Percentiles rank a stretch among this genome's conserved stretches.
Conservation (phyloP, 768 basidiomycete species). For the Termitomyces sp. region DNA sequence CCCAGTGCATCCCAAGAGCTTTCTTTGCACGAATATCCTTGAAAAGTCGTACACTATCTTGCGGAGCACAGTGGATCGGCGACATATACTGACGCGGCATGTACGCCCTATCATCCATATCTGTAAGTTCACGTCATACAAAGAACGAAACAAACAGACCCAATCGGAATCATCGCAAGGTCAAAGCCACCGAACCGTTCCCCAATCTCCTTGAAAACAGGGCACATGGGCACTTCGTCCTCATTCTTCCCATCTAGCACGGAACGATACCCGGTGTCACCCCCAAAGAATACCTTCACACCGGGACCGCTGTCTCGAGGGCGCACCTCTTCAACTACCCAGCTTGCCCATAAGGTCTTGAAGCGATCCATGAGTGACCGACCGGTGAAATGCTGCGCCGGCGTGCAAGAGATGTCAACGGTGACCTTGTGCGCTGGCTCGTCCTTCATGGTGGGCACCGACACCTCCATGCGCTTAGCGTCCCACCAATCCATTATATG, state of each 20-base stretch:
- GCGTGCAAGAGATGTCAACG: constrained; percentile 53
- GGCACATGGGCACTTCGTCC: constrained; percentile 54
- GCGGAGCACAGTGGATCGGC: constrained; percentile 59
- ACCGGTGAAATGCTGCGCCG: constrained; percentile 60
- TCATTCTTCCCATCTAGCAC: constrained; percentile 44
- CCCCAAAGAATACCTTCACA: constrained; percentile 54
- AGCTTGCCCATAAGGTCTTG: constrained; percentile 61
- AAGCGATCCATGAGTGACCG: constrained; percentile 45
- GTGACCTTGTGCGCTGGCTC: constrained; percentile 11
- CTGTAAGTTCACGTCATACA: neutral
- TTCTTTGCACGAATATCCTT: constrained; percentile 54
- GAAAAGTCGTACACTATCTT: constrained; percentile 66
- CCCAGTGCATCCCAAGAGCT: constrained; percentile 72
- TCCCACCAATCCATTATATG: constrained; percentile 69
- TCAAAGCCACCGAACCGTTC: constrained; percentile 58
- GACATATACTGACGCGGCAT: constrained; percentile 50
- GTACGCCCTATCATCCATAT: constrained; percentile 44
- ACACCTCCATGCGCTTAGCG: constrained; percentile 31
- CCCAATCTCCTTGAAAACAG: constrained; percentile 72
- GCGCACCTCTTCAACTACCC: constrained; percentile 53
- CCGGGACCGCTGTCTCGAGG: neutral
- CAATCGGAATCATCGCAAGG: constrained; percentile 68
- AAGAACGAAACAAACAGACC: constrained; percentile 24
- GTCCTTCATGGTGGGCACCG: constrained; percentile 11
- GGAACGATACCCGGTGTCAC: constrained; percentile 61